These are phyloP conservation scores for Solanum bukasovii DNA, from an alignment of 257 asterid species.

Conservation along the genomic window DNA sequence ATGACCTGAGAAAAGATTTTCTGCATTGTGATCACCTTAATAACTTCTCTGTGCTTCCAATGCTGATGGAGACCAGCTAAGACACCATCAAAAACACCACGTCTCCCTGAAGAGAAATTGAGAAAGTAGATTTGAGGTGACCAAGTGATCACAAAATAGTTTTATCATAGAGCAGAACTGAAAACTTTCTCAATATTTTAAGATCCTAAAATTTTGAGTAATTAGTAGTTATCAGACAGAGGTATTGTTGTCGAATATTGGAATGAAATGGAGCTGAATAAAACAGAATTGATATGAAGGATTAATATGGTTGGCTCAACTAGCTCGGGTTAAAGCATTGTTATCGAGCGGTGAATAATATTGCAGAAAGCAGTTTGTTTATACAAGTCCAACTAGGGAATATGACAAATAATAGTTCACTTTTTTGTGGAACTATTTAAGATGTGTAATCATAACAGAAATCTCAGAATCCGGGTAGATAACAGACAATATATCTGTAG, in stretches of 20 bases:
- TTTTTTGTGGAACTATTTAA: background rate
- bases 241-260: background rate
- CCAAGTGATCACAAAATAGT: background rate
- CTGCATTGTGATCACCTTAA: conserved; percentile 89
- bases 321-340: background rate
- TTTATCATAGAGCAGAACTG: background rate
- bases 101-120: conserved; percentile 62
- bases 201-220: background rate
- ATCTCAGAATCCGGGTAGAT: background rate
- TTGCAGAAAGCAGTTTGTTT: background rate
- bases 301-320: background rate
- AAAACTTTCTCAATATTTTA: background rate
- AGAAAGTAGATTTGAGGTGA: background rate
- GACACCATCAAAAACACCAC: conserved; percentile 70
- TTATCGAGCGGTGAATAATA: background rate
- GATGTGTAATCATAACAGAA: background rate
- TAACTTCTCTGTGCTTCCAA: conserved; percentile 92
- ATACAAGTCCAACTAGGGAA: background rate
- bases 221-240: background rate
- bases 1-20: conserved; percentile 49
- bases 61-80: conserved; percentile 88
- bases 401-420: background rate
- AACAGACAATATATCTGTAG: background rate
- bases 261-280: background rate
- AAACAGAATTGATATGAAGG: background rate